Evolutionary conservation across 306 rosid species (phyloP).

Genomic region (Potentilla sterilis): DNA sequence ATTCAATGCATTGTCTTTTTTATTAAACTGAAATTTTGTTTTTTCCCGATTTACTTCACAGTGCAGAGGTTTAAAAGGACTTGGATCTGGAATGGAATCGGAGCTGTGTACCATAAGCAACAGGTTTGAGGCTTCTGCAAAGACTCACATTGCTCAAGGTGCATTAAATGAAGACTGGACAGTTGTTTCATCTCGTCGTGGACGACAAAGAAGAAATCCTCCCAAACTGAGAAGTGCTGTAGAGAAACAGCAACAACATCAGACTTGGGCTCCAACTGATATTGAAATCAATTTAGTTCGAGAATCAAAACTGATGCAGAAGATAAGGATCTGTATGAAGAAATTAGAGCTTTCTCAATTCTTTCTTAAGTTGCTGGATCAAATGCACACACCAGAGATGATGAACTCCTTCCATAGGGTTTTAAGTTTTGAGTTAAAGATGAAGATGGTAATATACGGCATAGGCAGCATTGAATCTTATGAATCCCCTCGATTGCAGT

Average conservation of each 20-base stretch:
- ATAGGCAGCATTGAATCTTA: conserved; percentile 79
- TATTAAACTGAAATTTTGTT: too few species aligned
- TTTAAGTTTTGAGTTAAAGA: conserved; percentile 43
- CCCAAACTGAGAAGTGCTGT: conserved; percentile 26
- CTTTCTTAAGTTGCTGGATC: conserved; percentile 47
- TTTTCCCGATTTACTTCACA: too few species aligned
- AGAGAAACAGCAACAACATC: conserved; percentile 31
- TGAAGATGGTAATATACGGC: conserved; percentile 81
- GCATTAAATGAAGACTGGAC: conserved; percentile 61
- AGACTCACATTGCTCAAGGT: conserved; percentile 30
- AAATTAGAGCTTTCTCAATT: conserved; percentile 55
- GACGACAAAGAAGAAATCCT: conserved; percentile 38
- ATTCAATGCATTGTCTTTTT: too few species aligned
- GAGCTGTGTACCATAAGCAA: too few species aligned
- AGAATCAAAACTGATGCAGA: conserved; percentile 54
- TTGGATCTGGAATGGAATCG: too few species aligned
- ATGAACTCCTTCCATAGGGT: conserved; percentile 36
- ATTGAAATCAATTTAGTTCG: conserved; percentile 35
- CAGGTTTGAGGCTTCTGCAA: conserved; percentile 35
- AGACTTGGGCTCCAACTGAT: conserved; percentile 54
- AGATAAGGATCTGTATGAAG: conserved; percentile 43
- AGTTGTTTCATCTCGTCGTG: conserved; percentile 62
- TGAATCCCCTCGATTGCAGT: conserved; percentile 43
- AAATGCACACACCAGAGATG: conserved; percentile 43
- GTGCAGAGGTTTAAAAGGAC: too few species aligned